A percentile compares a stretch with the other conserved stretches of the same genome.
Conservation (phyloP, 2,329 filamentous ascomycete genomes). For the Aureobasidium sp. region DNA sequence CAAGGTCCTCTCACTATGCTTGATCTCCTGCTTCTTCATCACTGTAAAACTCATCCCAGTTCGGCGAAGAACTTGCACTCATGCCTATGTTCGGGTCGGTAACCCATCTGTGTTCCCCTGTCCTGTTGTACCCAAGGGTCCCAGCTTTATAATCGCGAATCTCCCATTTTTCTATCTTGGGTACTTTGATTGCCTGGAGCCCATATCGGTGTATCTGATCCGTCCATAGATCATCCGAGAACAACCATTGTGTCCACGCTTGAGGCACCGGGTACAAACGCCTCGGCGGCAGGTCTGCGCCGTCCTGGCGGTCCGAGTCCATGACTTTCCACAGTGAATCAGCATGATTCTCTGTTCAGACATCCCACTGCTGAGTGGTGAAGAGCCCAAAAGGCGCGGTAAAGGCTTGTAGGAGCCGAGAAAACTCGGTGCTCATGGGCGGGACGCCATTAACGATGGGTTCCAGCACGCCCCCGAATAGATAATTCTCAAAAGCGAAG, state of each 20-base stretch:
- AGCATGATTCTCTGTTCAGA: neutral
- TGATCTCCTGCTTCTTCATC: neutral
- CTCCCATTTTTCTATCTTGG: neutral
- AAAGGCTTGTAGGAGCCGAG: neutral
- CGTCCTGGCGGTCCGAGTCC: neutral
- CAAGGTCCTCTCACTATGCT: no score
- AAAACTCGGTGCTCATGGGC: neutral
- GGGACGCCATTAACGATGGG: neutral
- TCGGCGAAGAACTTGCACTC: no score
- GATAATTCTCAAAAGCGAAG: neutral
- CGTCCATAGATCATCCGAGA: neutral
- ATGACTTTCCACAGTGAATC: neutral
- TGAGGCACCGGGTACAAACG: neutral
- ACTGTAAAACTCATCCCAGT: neutral
- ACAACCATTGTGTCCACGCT: neutral
- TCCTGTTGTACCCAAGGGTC: neutral
- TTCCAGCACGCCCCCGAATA: neutral
- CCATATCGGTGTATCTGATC: neutral
- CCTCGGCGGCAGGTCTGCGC: neutral
- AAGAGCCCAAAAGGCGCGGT: neutral
- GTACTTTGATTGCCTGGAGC: neutral
- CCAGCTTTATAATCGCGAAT: neutral
- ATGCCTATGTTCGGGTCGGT: neutral
- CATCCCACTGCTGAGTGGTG: neutral
- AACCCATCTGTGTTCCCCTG: neutral